Conservation (phyloP, 2,329 filamentous ascomycete genomes). For the Ceratocystis ficicola region DNA sequence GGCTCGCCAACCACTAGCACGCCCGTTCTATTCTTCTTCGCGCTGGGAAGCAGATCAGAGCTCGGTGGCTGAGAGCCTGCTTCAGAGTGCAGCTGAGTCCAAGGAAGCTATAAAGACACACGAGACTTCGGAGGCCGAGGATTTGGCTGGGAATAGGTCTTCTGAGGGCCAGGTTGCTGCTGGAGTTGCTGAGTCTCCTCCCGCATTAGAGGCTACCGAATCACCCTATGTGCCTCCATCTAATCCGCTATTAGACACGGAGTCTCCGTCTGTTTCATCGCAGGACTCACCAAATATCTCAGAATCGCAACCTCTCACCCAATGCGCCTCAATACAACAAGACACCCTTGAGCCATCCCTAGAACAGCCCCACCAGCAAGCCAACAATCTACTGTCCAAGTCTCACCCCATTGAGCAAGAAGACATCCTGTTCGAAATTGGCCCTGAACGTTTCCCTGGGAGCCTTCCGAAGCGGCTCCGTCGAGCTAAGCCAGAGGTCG, state of each 20-base stretch:
- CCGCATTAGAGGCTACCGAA: background rate
- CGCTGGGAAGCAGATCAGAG: background rate
- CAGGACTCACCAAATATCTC: background rate
- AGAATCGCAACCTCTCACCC: background rate
- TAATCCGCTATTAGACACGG: background rate
- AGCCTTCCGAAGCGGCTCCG: conserved; percentile 6
- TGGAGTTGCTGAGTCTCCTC: background rate
- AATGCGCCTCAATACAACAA: background rate
- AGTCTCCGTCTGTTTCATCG: background rate
- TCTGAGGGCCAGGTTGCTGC: background rate
- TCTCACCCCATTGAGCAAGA: background rate
- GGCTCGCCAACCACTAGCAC: conserved; percentile 1
- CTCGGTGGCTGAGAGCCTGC: background rate
- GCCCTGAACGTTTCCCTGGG: background rate
- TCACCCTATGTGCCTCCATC: background rate
- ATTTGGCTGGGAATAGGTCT: background rate
- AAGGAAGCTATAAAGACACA: background rate
- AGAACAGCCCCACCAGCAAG: background rate
- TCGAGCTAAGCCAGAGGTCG: background rate
- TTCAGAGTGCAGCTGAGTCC: background rate
- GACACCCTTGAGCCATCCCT: background rate
- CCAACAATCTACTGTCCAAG: background rate
- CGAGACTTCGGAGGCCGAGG: background rate
- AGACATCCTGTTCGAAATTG: conserved; percentile 9
- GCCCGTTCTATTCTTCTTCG: conserved; percentile 11